A percentile compares a stretch with the other conserved stretches of the same genome.
These are phyloP conservation scores for Toxoplasma gondii DNA, from an alignment of 169 alveolate genomes.

Conservation along the genomic window DNA sequence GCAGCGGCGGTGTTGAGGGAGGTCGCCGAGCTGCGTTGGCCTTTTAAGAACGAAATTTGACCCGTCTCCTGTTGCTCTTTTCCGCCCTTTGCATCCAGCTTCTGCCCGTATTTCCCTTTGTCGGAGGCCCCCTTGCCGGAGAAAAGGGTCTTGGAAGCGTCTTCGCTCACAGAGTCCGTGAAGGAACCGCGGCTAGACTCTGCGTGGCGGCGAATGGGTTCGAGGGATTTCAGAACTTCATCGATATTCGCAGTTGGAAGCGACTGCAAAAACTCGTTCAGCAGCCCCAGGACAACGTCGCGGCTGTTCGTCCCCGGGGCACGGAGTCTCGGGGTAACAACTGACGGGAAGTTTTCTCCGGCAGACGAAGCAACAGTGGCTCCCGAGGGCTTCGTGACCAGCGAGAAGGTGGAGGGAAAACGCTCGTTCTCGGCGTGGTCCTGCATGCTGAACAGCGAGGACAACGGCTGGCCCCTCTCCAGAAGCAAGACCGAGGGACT, in stretches of 20 bases:
- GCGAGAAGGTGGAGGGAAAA: neutral
- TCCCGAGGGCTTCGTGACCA: neutral
- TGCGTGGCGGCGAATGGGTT: neutral
- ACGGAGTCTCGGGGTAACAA: too few species aligned
- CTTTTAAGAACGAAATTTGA: too few species aligned
- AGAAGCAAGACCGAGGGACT: neutral
- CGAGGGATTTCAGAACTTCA: neutral
- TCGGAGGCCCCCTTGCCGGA: neutral
- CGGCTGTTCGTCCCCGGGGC: neutral
- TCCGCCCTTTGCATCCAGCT: neutral
- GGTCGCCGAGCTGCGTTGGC: neutral
- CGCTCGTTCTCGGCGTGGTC: neutral
- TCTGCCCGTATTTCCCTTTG: neutral
- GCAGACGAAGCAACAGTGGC: neutral
- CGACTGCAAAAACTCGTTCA: neutral
- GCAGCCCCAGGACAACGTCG: conserved; percentile 11
- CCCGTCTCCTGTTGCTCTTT: neutral
- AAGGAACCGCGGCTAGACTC: too few species aligned
- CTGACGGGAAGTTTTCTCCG: too few species aligned
- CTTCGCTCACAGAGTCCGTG: neutral
- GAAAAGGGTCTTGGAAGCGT: neutral
- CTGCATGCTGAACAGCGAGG: neutral
- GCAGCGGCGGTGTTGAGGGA: neutral
- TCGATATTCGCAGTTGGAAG: conserved; percentile 1
- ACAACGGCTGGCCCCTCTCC: neutral